phyloP scores from a whole-genome alignment of 306 rosid genomes.

The Cercis canadensis region DNA sequence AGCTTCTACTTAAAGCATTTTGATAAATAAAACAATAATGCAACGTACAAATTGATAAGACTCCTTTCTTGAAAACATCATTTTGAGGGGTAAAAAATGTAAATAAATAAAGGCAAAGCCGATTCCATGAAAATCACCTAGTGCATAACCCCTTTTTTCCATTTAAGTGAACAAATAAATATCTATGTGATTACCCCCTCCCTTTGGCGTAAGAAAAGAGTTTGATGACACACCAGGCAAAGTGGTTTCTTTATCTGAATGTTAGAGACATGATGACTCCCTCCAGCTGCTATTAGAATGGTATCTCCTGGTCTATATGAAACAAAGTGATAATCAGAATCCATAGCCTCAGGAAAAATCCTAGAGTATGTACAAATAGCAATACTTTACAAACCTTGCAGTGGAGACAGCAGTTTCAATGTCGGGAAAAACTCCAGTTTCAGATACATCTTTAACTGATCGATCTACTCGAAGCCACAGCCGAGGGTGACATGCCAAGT shows the following conservation, averaged over 20 bases:
- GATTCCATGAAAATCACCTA: background rate
- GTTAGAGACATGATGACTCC: constrained; percentile 73
- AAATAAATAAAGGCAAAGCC: background rate
- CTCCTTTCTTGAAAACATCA: background rate
- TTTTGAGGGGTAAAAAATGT: background rate
- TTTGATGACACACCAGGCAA: constrained; percentile 74
- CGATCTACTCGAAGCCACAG: constrained; percentile 95
- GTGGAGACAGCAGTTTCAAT: constrained; percentile 87
- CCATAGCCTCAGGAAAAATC: constrained; percentile 1
- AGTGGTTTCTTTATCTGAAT: constrained; percentile 88
- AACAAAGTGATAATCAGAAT: constrained; percentile 27
- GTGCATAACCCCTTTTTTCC: background rate
- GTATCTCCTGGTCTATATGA: constrained; percentile 89
- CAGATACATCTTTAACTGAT: constrained; percentile 67
- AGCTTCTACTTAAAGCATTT: background rate
- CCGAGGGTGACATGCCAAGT: constrained; percentile 96
- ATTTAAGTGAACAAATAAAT: background rate
- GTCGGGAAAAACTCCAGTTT: constrained; percentile 79
- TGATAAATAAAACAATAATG: constrained; percentile 1
- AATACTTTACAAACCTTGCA: constrained; percentile 64
- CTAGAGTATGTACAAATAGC: constrained; percentile 7
- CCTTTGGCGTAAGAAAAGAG: constrained; percentile 1
- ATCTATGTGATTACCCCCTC: background rate
- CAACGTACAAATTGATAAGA: background rate
- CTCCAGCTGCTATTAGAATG: constrained; percentile 89